Base-by-base conservation (phyloP, 2,329 filamentous ascomycete species). In the Aspergillus fructus region DNA sequence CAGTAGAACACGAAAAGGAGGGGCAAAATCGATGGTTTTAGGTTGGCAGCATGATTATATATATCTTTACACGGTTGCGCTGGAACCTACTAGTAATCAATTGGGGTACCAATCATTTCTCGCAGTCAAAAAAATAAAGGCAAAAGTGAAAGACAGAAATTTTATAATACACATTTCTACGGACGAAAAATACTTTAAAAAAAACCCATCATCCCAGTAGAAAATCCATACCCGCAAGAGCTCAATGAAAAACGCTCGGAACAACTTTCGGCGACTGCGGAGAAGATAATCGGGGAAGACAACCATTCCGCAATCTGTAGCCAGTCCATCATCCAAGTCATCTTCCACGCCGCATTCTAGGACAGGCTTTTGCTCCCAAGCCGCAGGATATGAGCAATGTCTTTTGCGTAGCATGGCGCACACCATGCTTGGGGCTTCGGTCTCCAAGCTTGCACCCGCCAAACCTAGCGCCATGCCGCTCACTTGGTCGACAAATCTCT, bases 341-440 rank as follows among this genome's bases (percentile, higher is more conserved):
- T 15, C 39, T n/a, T 47, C 45, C 42, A 49, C 40, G 13, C 15
- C 19, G 30, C 40, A 23, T 39, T 49, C 43, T 24, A 46, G 15
- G 53, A 19, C 37, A 45, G 37, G 53, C 39, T 39, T 50, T 58
- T 8, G 5, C 17, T 34, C 56, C 47, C 53, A 53, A 62, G 57
- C 62, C 49, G 60, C 64, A 62, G 66, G 71, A 70, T 65, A 78
- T 78, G 76, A 78, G 68, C 69, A 73, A 75, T 76, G 75, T 65
- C 59, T 65, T 73, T 64, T 68, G 71, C 61, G 61, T 71, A 68
- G 67, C 72, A 73, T 77, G 75, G 76, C 72, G 74, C 64, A 64
- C 67, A 53, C 68, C 74, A 66, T 76, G 75, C 67, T 62, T 64
- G 56, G 73, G 73, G 56, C 61, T 75, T 49, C 68, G 69, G 49